Conservation (phyloP, 1,284 basidiomycete species). For the Trametes polyzona region DNA sequence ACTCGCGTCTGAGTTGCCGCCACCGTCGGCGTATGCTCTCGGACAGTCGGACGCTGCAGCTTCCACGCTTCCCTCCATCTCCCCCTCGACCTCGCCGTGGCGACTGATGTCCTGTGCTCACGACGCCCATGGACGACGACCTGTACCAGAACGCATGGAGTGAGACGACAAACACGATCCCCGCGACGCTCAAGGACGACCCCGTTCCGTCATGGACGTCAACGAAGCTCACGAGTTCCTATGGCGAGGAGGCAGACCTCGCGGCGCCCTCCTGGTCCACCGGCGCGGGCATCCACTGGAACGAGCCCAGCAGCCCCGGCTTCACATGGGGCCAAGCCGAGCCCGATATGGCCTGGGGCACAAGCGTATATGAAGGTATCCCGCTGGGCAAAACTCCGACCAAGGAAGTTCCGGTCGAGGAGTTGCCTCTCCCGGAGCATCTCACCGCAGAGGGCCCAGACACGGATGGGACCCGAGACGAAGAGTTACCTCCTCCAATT, state of each 20-base stretch:
- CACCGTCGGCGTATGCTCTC: not conserved
- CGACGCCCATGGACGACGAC: conserved; percentile 56
- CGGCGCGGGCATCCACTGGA: conserved; percentile 49
- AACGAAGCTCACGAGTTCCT: conserved; percentile 25
- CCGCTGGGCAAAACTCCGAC: conserved; percentile 33
- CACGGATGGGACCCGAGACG: conserved; percentile 4
- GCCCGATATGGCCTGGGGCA: conserved; percentile 33
- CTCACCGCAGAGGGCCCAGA: not conserved
- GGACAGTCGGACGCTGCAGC: not conserved
- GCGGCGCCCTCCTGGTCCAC: conserved; percentile 57
- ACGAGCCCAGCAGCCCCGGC: conserved; percentile 42
- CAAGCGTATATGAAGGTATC: conserved; percentile 43
- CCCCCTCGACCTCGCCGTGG: conserved; percentile 6
- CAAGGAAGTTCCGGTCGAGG: conserved; percentile 10
- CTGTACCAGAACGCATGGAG: conserved; percentile 72
- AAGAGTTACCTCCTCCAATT: no score
- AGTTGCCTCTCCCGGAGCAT: not conserved
- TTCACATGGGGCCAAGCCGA: conserved; percentile 35
- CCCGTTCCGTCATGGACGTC: conserved; percentile 33
- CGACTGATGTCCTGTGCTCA: conserved; percentile 20
- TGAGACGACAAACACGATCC: conserved; percentile 41
- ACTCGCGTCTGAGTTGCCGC: not conserved
- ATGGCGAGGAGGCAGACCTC: conserved; percentile 53
- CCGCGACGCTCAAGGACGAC: conserved; percentile 16
- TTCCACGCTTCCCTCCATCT: conserved; percentile 3